These are phyloP conservation scores for Pythium dissotocum DNA, from an alignment of 352 stramenopile species.

Conservation along the genomic window DNA sequence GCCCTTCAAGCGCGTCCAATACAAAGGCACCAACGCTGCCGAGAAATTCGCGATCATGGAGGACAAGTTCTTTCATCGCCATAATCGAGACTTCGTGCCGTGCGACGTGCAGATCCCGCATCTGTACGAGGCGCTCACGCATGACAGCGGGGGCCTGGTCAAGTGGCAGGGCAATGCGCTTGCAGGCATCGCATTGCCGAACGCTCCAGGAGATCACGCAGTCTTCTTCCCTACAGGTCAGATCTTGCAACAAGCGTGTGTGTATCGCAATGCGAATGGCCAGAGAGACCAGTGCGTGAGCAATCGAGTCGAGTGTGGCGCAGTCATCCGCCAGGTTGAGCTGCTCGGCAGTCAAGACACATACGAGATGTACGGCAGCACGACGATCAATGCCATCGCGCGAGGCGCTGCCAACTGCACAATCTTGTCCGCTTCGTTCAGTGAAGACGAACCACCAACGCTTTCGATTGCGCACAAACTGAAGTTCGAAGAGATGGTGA, in stretches of 20 bases:
- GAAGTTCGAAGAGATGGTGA: slow-evolving; percentile 54
- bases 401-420: slow-evolving; percentile 47
- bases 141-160: slow-evolving; percentile 34
- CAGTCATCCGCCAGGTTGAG: slow-evolving; percentile 58
- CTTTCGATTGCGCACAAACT: slow-evolving; percentile 42
- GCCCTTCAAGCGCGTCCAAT: slow-evolving; percentile 41
- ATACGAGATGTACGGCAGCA: slow-evolving; percentile 37
- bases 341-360: slow-evolving; percentile 48
- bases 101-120: slow-evolving; percentile 27
- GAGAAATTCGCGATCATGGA: not conserved
- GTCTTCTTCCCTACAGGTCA: slow-evolving; percentile 71
- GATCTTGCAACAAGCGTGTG: slow-evolving; percentile 65
- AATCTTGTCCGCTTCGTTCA: slow-evolving; percentile 32
- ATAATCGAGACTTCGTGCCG: slow-evolving; percentile 52
- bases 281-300: slow-evolving; percentile 22
- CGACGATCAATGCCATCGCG: slow-evolving; percentile 39
- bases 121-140: slow-evolving; percentile 16
- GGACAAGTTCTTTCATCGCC: slow-evolving; percentile 29
- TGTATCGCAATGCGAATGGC: slow-evolving; percentile 33
- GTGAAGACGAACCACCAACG: slow-evolving; percentile 20
- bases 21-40: slow-evolving; percentile 13
- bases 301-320: slow-evolving; percentile 54
- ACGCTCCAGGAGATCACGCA: slow-evolving; percentile 38
- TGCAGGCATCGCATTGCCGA: slow-evolving; percentile 33
- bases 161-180: slow-evolving; percentile 74